Evolutionary conservation across 306 rosid species (phyloP).

Genomic region (Cucurbita ficifolia): DNA sequence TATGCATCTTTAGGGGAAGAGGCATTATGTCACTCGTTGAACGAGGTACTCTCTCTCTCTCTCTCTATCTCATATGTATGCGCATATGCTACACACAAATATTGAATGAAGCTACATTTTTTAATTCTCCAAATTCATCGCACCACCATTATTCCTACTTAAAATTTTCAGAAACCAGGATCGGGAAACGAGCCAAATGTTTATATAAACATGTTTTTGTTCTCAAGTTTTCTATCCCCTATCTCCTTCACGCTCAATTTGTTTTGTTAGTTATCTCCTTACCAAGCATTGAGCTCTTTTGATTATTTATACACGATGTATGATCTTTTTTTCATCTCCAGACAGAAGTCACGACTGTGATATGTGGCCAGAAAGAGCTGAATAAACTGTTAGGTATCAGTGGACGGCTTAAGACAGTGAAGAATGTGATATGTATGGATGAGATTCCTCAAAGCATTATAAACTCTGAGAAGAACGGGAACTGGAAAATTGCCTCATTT

Average conservation of each 20-base stretch:
- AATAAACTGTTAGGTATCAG: constrained; percentile 43
- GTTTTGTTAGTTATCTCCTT: neutral
- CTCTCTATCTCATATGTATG: neutral
- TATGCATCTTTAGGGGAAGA: constrained; percentile 91
- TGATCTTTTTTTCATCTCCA: constrained; percentile 19
- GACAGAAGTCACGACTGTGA: constrained; percentile 86
- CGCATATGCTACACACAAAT: neutral
- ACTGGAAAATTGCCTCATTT: constrained; percentile 52
- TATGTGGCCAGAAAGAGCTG: constrained; percentile 83
- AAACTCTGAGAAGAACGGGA: constrained; percentile 23
- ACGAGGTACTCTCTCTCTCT: constrained; percentile 50
- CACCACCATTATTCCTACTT: neutral
- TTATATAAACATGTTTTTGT: neutral
- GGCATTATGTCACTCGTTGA: constrained; percentile 80
- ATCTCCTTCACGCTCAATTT: neutral
- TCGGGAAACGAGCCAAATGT: neutral
- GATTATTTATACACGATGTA: neutral
- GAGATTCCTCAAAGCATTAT: constrained; percentile 41
- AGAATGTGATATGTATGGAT: constrained; percentile 69
- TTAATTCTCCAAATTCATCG: neutral
- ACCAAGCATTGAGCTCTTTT: neutral
- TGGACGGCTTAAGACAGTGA: constrained; percentile 72
- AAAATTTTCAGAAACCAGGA: neutral
- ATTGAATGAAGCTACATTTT: neutral
- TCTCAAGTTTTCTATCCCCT: neutral